These are phyloP conservation scores for Aspergillus saccharolyticus DNA, from an alignment of 495 filamentous ascomycete genomes.

Conservation along the genomic window DNA sequence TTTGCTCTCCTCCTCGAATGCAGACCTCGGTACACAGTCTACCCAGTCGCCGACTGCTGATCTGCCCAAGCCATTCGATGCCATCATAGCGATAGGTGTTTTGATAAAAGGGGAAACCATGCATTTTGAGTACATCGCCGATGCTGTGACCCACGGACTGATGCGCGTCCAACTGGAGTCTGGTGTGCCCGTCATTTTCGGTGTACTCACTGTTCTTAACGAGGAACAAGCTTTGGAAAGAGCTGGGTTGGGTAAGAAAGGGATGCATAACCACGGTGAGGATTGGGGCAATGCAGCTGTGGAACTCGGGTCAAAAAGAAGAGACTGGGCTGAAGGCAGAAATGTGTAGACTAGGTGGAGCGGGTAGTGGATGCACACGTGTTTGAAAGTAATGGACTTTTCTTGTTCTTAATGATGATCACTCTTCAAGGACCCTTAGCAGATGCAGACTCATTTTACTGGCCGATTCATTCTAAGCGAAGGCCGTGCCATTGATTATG, in stretches of 20 bases:
- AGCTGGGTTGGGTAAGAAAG: slow-evolving; percentile 63
- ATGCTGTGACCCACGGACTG: slow-evolving; percentile 79
- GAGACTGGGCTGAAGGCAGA: slow-evolving; percentile 44
- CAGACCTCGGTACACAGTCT: slow-evolving; percentile 49
- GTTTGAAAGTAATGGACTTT: neutral
- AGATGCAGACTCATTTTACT: neutral
- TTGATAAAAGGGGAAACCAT: slow-evolving; percentile 97
- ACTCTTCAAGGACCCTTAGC: neutral
- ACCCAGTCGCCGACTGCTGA: slow-evolving; percentile 27
- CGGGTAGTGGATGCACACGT: neutral
- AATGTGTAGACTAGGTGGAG: slow-evolving; percentile 24
- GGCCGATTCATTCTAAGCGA: neutral
- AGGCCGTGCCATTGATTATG: neutral
- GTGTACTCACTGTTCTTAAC: slow-evolving; percentile 79
- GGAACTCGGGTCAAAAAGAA: slow-evolving; percentile 43
- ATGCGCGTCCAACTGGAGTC: slow-evolving; percentile 92
- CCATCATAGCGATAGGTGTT: slow-evolving; percentile 90
- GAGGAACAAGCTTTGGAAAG: slow-evolving; percentile 83
- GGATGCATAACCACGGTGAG: slow-evolving; percentile 76
- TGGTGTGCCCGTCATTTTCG: slow-evolving; percentile 86
- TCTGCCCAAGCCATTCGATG: slow-evolving; percentile 67
- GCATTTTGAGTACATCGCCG: slow-evolving; percentile 98
- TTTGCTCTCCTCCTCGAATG: slow-evolving; percentile 64
- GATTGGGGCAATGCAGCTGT: slow-evolving; percentile 72
- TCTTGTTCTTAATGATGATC: neutral